These are phyloP conservation scores for Candida tropicalis DNA, from an alignment of 1,139 yeast genomes.

Conservation along the genomic window DNA sequence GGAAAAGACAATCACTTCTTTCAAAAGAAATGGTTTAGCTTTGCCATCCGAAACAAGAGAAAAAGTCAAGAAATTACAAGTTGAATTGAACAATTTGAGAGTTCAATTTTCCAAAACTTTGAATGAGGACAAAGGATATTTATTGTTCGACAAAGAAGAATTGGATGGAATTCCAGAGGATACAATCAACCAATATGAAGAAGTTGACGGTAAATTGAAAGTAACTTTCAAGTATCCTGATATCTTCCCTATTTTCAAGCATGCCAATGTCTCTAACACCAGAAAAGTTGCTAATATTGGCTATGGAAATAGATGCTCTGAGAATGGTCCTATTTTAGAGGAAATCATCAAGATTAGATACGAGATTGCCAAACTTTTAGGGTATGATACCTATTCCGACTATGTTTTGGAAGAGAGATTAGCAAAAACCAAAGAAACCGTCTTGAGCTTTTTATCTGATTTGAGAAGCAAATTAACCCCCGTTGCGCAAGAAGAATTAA, in stretches of 20 bases:
- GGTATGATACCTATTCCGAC: conserved; percentile 68
- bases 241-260: conserved; percentile 71
- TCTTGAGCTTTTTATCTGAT: conserved; percentile 61
- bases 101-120: conserved; percentile 63
- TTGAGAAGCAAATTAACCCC: conserved; percentile 59
- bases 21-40: conserved; percentile 68
- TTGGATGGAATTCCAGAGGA: conserved; percentile 74
- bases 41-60: conserved; percentile 58
- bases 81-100: conserved; percentile 58
- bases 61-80: conserved; percentile 57
- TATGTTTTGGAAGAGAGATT: conserved; percentile 73
- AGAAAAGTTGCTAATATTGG: conserved; percentile 67
- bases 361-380: conserved; percentile 62
- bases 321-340: conserved; percentile 60
- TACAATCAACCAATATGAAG: conserved; percentile 59
- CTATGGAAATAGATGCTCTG: conserved; percentile 65
- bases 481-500: conserved; percentile 58
- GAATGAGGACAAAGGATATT: conserved; percentile 69
- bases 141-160: conserved; percentile 63
- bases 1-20: conserved; percentile 57
- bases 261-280: conserved; percentile 63
- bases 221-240: conserved; percentile 86
- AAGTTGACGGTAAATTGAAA: conserved; percentile 52
- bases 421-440: conserved; percentile 71
- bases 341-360: conserved; percentile 64